Base-by-base conservation (phyloP, 306 rosid species). In the Luffa acutangula region DNA sequence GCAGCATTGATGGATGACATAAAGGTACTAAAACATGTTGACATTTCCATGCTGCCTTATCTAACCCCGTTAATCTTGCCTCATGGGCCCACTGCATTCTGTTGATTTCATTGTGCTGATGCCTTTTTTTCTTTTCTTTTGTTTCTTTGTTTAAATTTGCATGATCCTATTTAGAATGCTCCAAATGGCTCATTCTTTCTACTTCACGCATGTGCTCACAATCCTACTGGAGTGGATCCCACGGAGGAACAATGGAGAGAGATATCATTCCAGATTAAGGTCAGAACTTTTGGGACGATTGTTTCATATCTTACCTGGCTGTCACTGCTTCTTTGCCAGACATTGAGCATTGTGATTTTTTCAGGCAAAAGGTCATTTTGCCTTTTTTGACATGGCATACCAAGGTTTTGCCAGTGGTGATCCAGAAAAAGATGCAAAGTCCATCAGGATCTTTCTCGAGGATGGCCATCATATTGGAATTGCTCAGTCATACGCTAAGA, bases 371-470 rank as follows among this genome's bases (percentile, higher is more conserved):
- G 93, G 93, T 67, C 98, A 92, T 87, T 91, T 92, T 82, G 85
- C 98, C 79, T 88, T 95, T 85, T 95, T 95, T 85, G 98, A 95
- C 90, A 92, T 92, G 97, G 98, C 98, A 78, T 95, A 91, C 83
- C 98, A 95, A 95, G 98, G 98, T 83, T 95, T 95, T 89, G 99
- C 99, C n/a, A 95, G 97, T 78, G 99, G 99, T 49, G 81, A 86
- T 87, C 97, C 97, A 48, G 94, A 93, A 85, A 83, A 80, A 79
- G 97, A 95, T 82, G 99, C 93, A 54, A 91, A 90, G 82, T 89
- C 97, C 71, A 91, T 93, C 84, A 86, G 87, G 84, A 90, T 95
- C 80, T 95, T 95, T 80, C 97, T 95, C 1, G 90, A 93, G 83
- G 99, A 95, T 85, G 97, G 97, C 75, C 99, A 95, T 85, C 85